Evolutionary conservation across 169 alveolate species (phyloP), one percentile per base, ranked within the genome.

Genomic region (Plasmodium inui): DNA sequence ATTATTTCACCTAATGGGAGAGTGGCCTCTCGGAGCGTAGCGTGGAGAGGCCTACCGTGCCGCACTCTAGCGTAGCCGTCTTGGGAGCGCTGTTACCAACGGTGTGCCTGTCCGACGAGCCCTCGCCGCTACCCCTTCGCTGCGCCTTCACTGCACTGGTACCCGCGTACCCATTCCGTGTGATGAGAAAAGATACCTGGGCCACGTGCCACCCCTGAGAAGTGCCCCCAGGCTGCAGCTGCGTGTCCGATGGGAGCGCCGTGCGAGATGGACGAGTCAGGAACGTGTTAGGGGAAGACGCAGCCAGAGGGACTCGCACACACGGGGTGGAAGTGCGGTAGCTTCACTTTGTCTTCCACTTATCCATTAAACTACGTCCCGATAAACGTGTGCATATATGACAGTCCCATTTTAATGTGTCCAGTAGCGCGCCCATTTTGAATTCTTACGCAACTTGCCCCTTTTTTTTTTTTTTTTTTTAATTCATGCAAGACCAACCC

Each of bases 1-100:
- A 98, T 97, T 99, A 99, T 96, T 98, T 98, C 92, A 98, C 99
- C 55, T 99, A 95, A n/a, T n/a, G 93, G 2, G 3, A 6, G 14
- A 67, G 57, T 1, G 7, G 57, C 53, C 2, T 41, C 4, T 0
- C 17, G 53, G 14, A 41, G 53, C 53, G 53, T 9, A 44, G 55
- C 55, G 17, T n/a, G n/a, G n/a, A n/a, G n/a, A n/a, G n/a, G n/a
- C n/a, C n/a, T n/a, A n/a, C n/a, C n/a, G n/a, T n/a, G n/a, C n/a
- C n/a, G n/a, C n/a, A n/a, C n/a, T n/a, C n/a, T n/a, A n/a, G n/a
- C n/a, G n/a, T n/a, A n/a, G n/a, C n/a, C n/a, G n/a, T n/a, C n/a
- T n/a, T n/a, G 93, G 2, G 3, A 6, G 14, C 22, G 57, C 7
- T 2, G 57, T 50, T 50, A 0, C 61, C 61, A 50, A 8, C 61